These are phyloP conservation scores for Cutaneotrichosporon curvatum DNA, from an alignment of 1,284 basidiomycete species.

Conservation along the genomic window DNA sequence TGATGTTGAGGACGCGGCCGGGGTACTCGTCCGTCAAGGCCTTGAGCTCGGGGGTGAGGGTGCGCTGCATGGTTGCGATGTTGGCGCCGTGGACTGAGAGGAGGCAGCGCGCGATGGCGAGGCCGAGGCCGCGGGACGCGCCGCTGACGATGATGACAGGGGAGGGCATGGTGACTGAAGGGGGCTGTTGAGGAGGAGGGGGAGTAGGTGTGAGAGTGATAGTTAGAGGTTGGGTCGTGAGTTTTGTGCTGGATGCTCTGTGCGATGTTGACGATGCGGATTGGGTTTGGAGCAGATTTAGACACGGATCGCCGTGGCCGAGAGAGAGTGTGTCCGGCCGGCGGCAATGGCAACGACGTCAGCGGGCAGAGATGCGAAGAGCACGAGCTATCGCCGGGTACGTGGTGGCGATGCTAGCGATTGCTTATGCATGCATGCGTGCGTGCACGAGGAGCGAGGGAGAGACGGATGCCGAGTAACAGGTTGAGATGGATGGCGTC, in stretches of 20 bases:
- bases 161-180: neutral
- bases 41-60: constrained; percentile 44
- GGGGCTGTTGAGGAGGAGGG: neutral
- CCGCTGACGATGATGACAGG: constrained; percentile 44
- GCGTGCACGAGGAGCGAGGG: too few relatives aligned
- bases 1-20: constrained; percentile 20
- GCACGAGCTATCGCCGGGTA: too few relatives aligned
- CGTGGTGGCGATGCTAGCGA: too few relatives aligned
- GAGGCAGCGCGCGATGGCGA: constrained; percentile 47
- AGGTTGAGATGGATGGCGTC: too few relatives aligned
- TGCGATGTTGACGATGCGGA: neutral
- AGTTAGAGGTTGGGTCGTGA: neutral
- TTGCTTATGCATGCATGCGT: too few relatives aligned
- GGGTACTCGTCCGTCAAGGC: constrained; percentile 33
- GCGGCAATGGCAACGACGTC: too few relatives aligned
- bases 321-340: too few relatives aligned
- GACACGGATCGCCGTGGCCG: too few relatives aligned
- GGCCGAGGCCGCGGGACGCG: constrained; percentile 49
- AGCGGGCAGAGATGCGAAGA: too few relatives aligned
- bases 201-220: neutral
- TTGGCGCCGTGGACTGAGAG: constrained; percentile 41
- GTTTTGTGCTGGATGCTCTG: neutral
- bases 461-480: too few relatives aligned
- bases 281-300: neutral
- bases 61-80: constrained; percentile 50